Percentiles rank a stretch among this genome's conserved stretches.
Conservation (phyloP, 73 alveolate genomes). For the Stentor coeruleus region DNA sequence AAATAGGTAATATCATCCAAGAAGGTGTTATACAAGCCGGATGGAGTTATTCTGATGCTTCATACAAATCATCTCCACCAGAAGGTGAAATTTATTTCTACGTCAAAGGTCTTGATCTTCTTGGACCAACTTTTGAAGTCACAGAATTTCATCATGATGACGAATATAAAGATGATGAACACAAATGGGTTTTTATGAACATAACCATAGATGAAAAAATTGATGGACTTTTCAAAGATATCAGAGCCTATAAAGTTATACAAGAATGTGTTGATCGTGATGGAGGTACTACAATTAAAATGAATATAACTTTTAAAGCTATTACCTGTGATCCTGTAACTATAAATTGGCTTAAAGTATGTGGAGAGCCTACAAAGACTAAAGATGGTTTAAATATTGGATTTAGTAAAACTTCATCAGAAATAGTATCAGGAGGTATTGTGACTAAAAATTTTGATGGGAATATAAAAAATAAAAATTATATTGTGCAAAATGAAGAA, state of each 20-base stretch:
- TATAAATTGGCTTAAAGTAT: conserved; percentile 20
- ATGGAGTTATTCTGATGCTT: conserved; percentile 4
- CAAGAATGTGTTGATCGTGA: conserved; percentile 16
- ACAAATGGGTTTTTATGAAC: neutral
- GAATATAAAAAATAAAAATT: neutral
- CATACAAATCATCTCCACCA: conserved; percentile 7
- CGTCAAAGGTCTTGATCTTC: neutral
- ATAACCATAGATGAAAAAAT: conserved; percentile 2
- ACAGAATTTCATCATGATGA: conserved; percentile 19
- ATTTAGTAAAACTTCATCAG: neutral
- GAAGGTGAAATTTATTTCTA: neutral
- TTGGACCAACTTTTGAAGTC: neutral
- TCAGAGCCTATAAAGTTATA: neutral
- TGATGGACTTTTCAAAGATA: neutral
- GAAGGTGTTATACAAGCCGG: conserved; percentile 18
- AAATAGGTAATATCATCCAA: neutral
- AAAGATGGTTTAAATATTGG: neutral
- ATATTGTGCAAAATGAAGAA: neutral
- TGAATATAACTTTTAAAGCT: conserved; percentile 16
- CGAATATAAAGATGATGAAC: neutral
- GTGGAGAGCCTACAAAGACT: conserved; percentile 19
- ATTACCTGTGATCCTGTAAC: conserved; percentile 9
- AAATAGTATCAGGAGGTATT: neutral
- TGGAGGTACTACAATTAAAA: conserved; percentile 13
- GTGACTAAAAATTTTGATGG: conserved; percentile 9